Percentiles rank a stretch among this genome's conserved stretches.
Evolutionary conservation across 2,329 filamentous ascomycete species (phyloP).

Genomic region (Microcyclosporella mali): DNA sequence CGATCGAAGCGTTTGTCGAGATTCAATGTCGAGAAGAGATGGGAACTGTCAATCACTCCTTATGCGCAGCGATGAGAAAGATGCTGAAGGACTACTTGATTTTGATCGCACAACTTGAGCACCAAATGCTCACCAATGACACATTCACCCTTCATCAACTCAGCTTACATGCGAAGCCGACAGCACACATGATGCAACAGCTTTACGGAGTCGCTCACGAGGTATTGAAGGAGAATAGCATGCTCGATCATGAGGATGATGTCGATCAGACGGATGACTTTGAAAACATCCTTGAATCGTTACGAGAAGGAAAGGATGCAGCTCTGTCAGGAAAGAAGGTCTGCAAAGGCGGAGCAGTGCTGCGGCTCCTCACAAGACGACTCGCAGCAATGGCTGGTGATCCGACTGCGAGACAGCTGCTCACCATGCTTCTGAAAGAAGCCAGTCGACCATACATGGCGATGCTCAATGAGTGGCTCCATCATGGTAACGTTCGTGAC

Average conservation of each 20-base stretch:
- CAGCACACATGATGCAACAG: conserved; percentile 84
- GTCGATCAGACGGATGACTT: conserved; percentile 69
- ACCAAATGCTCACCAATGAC: conserved; percentile 81
- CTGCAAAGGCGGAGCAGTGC: conserved; percentile 93
- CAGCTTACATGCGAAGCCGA: conserved; percentile 84
- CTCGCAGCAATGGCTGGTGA: conserved; percentile 89
- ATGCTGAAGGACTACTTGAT: conserved; percentile 89
- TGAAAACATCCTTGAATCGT: conserved; percentile 84
- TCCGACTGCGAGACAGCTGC: conserved; percentile 72
- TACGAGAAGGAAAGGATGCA: conserved; percentile 80
- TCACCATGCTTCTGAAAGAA: conserved; percentile 78
- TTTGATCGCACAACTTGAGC: conserved; percentile 87
- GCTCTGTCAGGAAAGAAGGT: conserved; percentile 82
- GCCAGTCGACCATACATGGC: conserved; percentile 92
- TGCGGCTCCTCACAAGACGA: conserved; percentile 77
- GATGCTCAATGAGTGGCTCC: conserved; percentile 98
- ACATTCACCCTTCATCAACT: conserved; percentile 89
- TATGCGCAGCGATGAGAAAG: conserved; percentile 91
- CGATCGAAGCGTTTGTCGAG: conserved; percentile 87
- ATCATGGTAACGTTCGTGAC: conserved; percentile 91
- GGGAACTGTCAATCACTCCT: conserved; percentile 87
- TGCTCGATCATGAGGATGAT: conserved; percentile 69
- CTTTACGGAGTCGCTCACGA: conserved; percentile 83
- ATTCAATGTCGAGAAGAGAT: conserved; percentile 90
- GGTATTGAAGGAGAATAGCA: conserved; percentile 76